A percentile compares a stretch with the other conserved stretches of the same genome.
phyloP scores from a whole-genome alignment of 768 basidiomycete genomes.

The Austroboletus festivus region DNA sequence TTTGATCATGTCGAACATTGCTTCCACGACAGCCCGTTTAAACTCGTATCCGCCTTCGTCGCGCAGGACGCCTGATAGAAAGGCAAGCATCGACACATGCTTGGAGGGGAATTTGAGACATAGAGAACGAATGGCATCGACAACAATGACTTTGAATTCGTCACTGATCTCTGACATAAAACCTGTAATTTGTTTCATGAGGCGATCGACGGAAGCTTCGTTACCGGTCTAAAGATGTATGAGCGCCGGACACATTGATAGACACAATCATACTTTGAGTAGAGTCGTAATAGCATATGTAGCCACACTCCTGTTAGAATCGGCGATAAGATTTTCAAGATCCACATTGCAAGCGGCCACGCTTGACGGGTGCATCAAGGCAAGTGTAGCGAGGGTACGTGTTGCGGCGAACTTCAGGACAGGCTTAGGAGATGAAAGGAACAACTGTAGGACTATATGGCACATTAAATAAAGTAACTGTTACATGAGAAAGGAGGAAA shows the following conservation, averaged over 20 bases:
- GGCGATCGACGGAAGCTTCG: slow-evolving; percentile 95
- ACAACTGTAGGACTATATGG: slow-evolving; percentile 80
- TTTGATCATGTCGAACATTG: slow-evolving; percentile 99
- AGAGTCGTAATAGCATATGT: slow-evolving; percentile 98
- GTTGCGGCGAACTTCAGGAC: slow-evolving; percentile 97
- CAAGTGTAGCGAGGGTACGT: slow-evolving; percentile 87
- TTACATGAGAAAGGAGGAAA: not conserved
- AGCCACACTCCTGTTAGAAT: slow-evolving; percentile 92
- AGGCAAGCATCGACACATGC: slow-evolving; percentile 94
- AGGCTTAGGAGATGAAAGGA: slow-evolving; percentile 93
- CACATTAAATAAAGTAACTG: slow-evolving; percentile 5
- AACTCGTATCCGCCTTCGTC: slow-evolving; percentile 99
- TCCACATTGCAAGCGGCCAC: slow-evolving; percentile 95
- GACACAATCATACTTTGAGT: slow-evolving; percentile 64
- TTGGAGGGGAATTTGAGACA: slow-evolving; percentile 99
- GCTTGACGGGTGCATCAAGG: slow-evolving; percentile 78
- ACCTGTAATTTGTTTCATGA: slow-evolving; percentile 98
- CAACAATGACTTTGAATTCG: slow-evolving; percentile 99
- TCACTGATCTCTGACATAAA: slow-evolving; percentile 99
- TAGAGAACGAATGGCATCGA: slow-evolving; percentile 95
- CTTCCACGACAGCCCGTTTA: slow-evolving; percentile 98
- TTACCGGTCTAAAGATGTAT: slow-evolving; percentile 79
- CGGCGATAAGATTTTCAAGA: slow-evolving; percentile 93
- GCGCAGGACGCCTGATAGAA: slow-evolving; percentile 93
- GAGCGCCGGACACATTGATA: not conserved